Conservation (phyloP, 1,284 basidiomycete genomes). For the Malassezia sympodialis region DNA sequence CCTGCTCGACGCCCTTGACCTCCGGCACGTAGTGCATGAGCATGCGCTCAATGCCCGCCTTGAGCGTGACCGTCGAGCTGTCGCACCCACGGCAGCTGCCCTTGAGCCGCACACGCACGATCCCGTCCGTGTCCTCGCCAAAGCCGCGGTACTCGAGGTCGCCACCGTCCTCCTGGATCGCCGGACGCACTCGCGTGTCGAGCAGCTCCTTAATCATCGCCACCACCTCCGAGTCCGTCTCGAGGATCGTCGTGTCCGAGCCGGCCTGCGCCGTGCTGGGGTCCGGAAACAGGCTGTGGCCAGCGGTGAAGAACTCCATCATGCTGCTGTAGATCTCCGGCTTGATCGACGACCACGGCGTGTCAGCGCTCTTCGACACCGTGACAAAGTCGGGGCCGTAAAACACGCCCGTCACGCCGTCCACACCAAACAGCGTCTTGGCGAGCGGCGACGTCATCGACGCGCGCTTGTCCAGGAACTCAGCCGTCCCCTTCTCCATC, state of each 20-base stretch:
- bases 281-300: constrained; percentile 67
- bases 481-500: constrained; percentile 70
- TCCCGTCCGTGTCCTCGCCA: constrained; percentile 53
- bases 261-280: constrained; percentile 57
- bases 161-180: constrained; percentile 90
- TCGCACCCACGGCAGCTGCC: constrained; percentile 91
- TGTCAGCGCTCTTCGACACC: constrained; percentile 78
- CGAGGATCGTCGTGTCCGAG: constrained; percentile 88
- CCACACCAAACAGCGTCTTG: constrained; percentile 80
- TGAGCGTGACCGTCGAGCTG: constrained; percentile 84
- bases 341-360: constrained; percentile 79
- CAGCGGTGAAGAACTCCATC: constrained; percentile 95
- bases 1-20: constrained; percentile 90
- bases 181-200: constrained; percentile 85
- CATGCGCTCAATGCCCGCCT: constrained; percentile 72
- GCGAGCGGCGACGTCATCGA: constrained; percentile 69
- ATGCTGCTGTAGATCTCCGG: constrained; percentile 96
- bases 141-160: constrained; percentile 75
- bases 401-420: constrained; percentile 78
- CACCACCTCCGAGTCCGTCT: constrained; percentile 91
- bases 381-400: constrained; percentile 98
- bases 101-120: constrained; percentile 73
- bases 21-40: constrained; percentile 98
- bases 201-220: constrained; percentile 98
- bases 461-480: constrained; percentile 68